These are phyloP conservation scores for Gossypium gossypioides DNA, from an alignment of 441 rosid genomes.

Conservation along the genomic window DNA sequence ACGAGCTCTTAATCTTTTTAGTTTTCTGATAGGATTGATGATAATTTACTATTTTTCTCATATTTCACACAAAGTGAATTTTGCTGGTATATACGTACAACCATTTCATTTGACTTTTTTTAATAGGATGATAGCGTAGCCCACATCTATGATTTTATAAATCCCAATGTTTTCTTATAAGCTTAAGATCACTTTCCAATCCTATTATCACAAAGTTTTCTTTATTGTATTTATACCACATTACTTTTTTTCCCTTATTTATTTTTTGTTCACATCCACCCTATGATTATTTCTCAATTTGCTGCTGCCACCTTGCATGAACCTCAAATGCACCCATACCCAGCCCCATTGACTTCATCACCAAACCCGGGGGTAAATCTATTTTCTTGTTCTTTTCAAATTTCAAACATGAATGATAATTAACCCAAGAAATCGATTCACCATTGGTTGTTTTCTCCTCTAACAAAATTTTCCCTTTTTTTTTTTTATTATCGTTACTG, in stretches of 20 bases:
- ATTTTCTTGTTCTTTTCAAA: background rate
- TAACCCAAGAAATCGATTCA: background rate
- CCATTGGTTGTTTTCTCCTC: background rate
- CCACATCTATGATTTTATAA: too few relatives aligned
- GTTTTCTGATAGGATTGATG: too few relatives aligned
- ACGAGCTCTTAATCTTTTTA: too few relatives aligned
- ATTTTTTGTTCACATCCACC: background rate
- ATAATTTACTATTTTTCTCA: too few relatives aligned
- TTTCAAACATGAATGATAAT: background rate
- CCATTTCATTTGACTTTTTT: too few relatives aligned
- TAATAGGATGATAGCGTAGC: too few relatives aligned
- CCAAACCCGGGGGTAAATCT: background rate
- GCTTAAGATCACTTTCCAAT: background rate
- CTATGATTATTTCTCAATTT: background rate
- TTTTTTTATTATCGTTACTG: too few relatives aligned
- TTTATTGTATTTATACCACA: too few relatives aligned
- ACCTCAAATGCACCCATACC: background rate
- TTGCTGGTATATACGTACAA: too few relatives aligned
- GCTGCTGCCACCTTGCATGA: background rate
- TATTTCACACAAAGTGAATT: too few relatives aligned
- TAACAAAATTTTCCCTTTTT: background rate
- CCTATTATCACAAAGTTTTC: background rate
- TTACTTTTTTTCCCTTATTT: too few relatives aligned
- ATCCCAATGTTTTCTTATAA: too few relatives aligned
- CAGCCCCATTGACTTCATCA: background rate